Evolutionary conservation across 2,329 filamentous ascomycete genomes (phyloP), one percentile per base, ranked within the genome.

Genomic region (Aspergillus sclerotialis): DNA sequence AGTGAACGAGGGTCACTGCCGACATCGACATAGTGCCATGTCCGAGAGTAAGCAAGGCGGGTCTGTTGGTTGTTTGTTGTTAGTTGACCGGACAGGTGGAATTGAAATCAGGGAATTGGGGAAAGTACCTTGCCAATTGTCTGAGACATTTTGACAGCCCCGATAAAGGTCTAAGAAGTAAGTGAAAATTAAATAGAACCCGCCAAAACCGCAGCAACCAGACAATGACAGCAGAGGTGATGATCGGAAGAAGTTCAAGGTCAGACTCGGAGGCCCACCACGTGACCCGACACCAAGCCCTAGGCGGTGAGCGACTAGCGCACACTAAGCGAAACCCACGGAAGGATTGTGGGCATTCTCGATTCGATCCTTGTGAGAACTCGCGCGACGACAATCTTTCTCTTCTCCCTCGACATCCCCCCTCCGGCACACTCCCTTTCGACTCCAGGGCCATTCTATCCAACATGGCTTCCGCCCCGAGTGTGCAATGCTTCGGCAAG

Each of bases 401-500:
- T 45, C 51, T 55, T 49, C 50, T 50, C 51, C 45, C 52, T 56
- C 56, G 56, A 60, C 58, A 58, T 23, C 10, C 19, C 19, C 19
- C 19, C 19, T 10, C 10, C 19, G 19, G 19, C 19, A 23, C 19
- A 10, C 19, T 23, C 19, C n/a, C n/a, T n/a, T n/a, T n/a, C n/a
- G n/a, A n/a, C n/a, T n/a, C n/a, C n/a, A 60, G 52, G 52, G 56
- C 58, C 58, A 62, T 61, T 50, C 43, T 45, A 52, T 48, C 46
- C 74, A 84, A 64, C 70, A 86, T 87, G 80, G 82, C 84, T 70
- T 73, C 80, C 61, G 73, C 76, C 59, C 82, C 84, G 73, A 84
- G 79, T 71, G 84, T 88, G 63, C 88, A 94, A 80, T 94, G 88
- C 84, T 95, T 96, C 84, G 89, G 89, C 82, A 95, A 95, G 83